These are phyloP conservation scores for Scedosporium minutisporum DNA, from an alignment of 2,329 filamentous ascomycete genomes.

Conservation along the genomic window DNA sequence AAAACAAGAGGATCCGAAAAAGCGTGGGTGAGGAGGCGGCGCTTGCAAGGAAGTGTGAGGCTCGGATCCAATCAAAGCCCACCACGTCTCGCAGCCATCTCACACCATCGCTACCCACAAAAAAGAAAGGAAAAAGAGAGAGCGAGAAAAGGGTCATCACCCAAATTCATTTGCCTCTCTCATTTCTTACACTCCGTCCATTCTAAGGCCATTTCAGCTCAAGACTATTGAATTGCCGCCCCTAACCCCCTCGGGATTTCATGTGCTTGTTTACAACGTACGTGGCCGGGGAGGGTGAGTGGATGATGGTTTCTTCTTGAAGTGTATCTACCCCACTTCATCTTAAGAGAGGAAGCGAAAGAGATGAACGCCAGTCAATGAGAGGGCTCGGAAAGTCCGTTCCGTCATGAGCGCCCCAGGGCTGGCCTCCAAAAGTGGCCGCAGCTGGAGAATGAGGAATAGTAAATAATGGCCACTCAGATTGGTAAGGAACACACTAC, in stretches of 20 bases:
- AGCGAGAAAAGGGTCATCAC: neutral
- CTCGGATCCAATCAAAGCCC: constrained; percentile 2
- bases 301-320: neutral
- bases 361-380: neutral
- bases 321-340: neutral
- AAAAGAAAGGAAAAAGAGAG: neutral
- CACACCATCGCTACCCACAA: constrained; percentile 1
- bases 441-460: neutral
- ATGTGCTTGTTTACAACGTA: neutral
- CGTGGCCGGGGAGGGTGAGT: neutral
- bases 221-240: neutral
- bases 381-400: neutral
- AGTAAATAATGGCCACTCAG: neutral
- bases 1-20: neutral
- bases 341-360: neutral
- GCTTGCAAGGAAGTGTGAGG: constrained; percentile 1
- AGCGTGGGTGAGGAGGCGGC: neutral
- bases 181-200: neutral
- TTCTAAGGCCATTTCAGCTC: neutral
- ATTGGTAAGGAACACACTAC: neutral
- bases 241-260: neutral
- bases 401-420: neutral
- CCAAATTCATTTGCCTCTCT: constrained; percentile 4
- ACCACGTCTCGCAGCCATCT: constrained; percentile 8
- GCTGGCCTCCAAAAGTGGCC: constrained; percentile 1